phyloP scores from a whole-genome alignment of 257 asterid genomes.

The Solanum paucissectum region DNA sequence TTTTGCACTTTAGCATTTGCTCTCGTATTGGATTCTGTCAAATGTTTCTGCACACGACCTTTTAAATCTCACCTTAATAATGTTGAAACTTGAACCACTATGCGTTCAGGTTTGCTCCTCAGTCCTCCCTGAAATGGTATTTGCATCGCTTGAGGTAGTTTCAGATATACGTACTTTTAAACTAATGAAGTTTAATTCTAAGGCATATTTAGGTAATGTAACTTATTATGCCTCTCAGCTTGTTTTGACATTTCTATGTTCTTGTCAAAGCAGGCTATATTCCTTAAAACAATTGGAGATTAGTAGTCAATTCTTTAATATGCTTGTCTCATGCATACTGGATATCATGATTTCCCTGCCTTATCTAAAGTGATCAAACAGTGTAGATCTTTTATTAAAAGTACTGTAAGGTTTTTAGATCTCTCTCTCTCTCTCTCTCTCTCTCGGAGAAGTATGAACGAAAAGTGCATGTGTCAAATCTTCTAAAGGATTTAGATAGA shows the following conservation, averaged over 20 bases:
- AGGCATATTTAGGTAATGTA: neutral
- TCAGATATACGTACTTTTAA: neutral
- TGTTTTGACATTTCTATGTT: neutral
- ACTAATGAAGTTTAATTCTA: neutral
- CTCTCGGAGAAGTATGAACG: neutral
- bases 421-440: neutral
- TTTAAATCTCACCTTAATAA: neutral
- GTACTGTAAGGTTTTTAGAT: neutral
- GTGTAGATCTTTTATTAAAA: neutral
- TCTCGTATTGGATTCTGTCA: neutral
- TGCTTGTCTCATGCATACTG: neutral
- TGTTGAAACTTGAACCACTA: neutral
- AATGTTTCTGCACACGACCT: neutral
- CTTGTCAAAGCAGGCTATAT: neutral
- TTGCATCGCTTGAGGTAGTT: neutral
- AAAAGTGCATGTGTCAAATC: neutral
- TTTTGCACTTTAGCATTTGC: neutral
- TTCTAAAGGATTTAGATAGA: neutral
- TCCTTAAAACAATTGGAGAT: neutral
- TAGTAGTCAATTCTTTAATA: neutral
- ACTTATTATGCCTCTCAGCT: neutral
- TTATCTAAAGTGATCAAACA: neutral
- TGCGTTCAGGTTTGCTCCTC: neutral
- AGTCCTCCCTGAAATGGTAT: neutral
- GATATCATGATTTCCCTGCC: neutral